These are phyloP conservation scores for Penicillium mononematosum DNA, from an alignment of 495 filamentous ascomycete species.

Conservation along the genomic window DNA sequence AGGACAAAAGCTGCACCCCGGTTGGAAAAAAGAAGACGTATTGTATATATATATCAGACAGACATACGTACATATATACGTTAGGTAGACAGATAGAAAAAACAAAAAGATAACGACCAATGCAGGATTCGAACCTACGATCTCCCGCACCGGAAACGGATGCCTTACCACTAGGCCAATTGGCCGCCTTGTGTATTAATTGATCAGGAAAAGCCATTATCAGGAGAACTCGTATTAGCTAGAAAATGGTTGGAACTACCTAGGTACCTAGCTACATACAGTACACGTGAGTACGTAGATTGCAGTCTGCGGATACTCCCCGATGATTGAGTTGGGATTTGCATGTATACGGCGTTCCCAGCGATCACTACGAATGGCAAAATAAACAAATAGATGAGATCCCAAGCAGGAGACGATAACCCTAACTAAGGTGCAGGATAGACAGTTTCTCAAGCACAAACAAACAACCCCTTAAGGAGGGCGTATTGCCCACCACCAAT, in stretches of 20 bases:
- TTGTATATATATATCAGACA: too few relatives aligned
- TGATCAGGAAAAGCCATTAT: not conserved
- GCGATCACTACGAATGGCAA: too few relatives aligned
- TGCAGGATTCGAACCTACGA: constrained; percentile 39
- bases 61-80: too few relatives aligned
- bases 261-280: too few relatives aligned
- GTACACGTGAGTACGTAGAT: too few relatives aligned
- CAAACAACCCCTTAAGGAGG: not conserved
- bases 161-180: constrained; percentile 36
- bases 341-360: not conserved
- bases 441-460: not conserved
- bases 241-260: too few relatives aligned
- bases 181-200: constrained; percentile 6
- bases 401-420: not conserved
- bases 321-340: too few relatives aligned
- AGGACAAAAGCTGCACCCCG: too few relatives aligned
- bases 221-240: too few relatives aligned
- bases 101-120: constrained; percentile 26
- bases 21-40: too few relatives aligned
- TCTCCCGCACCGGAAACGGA: constrained; percentile 36
- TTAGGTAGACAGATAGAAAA: too few relatives aligned
- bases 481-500: not conserved
- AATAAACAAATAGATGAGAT: not conserved
- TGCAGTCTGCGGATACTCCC: too few relatives aligned
- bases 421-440: not conserved